Evolutionary conservation across 306 rosid species (phyloP), one percentile per base, ranked within the genome.

Genomic region (Lablab purpureus): DNA sequence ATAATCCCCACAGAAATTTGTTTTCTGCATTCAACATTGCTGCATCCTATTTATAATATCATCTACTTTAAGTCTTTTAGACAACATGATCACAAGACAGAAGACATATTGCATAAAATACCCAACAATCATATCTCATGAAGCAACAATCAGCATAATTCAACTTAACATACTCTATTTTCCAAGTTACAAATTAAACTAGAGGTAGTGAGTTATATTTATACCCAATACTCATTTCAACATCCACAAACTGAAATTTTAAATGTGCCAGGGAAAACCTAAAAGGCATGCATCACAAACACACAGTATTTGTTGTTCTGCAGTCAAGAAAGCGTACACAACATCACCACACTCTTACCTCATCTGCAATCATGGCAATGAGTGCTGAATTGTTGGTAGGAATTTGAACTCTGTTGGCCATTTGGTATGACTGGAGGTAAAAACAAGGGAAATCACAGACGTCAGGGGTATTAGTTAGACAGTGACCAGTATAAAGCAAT

Each of bases 311-410:
- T 45, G 22, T 49, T 30, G 41, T 32, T 45, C 62, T 13, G 27
- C 71, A 21, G 17, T 40, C 22, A 43, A 9, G 14, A 23, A 64
- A 65, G 65, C 21, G 72, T 6, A 2, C 37, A 27, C 1, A 1
- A 52, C 71, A 56, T 27, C 22, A 46, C n/a, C 18, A 21, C 56
- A 25, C 10, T 54, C 71, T 70, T 83, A 93, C 97, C 97, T 93
- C 98, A 78, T 93, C 98, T 7, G 95, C 98, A 82, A 93, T 93
- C 98, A 93, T 91, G 50, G 98, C 90, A 75, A 93, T 91, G 41
- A 91, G 97, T 0, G 97, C 90, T 11, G 98, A 88, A 65, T 73
- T 93, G 43, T 43, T 83, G 18, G 84, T 82, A 22, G 92, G 91
- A 73, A 90, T 81, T 66, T 37, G 82, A 82, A 81, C 85, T 86